Base-by-base conservation (phyloP, 2,329 filamentous ascomycete species). In the Dryadomyces quercus-mongolicae region DNA sequence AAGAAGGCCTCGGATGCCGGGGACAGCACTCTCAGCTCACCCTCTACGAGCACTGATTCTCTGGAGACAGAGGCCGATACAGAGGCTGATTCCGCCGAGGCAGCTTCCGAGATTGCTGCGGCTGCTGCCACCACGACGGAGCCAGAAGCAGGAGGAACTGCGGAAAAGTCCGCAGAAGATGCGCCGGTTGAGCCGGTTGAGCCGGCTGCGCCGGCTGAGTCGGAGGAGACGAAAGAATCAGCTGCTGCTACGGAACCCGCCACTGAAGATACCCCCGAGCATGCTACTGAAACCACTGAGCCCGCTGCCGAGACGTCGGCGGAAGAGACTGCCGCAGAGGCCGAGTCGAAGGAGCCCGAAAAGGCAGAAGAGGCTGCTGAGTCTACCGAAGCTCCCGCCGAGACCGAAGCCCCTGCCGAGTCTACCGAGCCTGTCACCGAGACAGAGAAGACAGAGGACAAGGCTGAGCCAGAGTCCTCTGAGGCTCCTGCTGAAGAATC, bases 1-100 rank as follows among this genome's bases (percentile, higher is more conserved):
- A 56, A 56, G 25, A 58, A 59, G 44, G 34, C 25, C 8, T 31
- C 25, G 4, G 25, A 31, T 4, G 25, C 25, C 8, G 25, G 25
- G 8, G 25, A 31, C 25, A 31, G 25, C 25, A 31, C 25, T 4
- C 25, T 31, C 25, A 31, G 25, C 25, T 31, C 25, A 31, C 25
- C 25, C 25, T 13, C 45, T 18, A 45, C 13, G 18, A 25, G 25
- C 13, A 57, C 49, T 20, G 44, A 52, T 18, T 31, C 25, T 31
- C 25, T 31, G 25, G 36, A 53, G 36, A 38, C 51, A 18, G 49
- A 51, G 15, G 47, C 51, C 5, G 47, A 22, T 20, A 48, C 49
- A 10, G 46, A 18, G 22, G 20, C 46, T 5, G 43, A 47, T 15
- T 21, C 50, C 2, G 16, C 15, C 22, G 46, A 44, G 25, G 8